Evolutionary conservation across 345 rosid genomes (phyloP).

Genomic region (Eucalyptus camaldulensis): DNA sequence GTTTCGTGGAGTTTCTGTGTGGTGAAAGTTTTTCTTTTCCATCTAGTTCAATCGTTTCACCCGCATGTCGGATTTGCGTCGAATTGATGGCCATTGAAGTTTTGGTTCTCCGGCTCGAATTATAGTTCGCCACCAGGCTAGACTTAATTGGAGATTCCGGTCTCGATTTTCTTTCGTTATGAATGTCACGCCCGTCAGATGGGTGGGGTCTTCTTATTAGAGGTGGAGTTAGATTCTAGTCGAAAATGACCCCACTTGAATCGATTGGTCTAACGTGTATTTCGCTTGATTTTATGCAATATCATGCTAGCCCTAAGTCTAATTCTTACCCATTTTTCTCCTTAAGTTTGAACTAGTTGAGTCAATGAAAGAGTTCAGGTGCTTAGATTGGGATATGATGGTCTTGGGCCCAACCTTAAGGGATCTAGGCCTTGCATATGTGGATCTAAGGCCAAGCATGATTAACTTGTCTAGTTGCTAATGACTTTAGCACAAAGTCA

Average conservation of each 20-base stretch:
- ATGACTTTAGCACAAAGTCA: neutral
- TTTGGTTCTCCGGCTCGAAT: too few species aligned
- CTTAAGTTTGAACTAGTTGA: too few species aligned
- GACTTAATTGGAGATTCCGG: too few species aligned
- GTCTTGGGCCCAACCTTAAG: neutral
- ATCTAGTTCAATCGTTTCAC: neutral
- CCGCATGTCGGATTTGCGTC: neutral
- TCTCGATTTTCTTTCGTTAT: too few species aligned
- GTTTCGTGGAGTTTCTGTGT: neutral
- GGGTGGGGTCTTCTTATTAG: neutral
- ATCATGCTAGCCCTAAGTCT: neutral
- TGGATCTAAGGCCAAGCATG: neutral
- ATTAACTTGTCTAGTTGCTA: neutral
- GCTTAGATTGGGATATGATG: neutral
- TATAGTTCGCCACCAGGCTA: too few species aligned
- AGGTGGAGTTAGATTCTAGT: neutral
- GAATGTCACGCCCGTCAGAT: rapidly evolving
- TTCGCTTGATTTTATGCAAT: neutral
- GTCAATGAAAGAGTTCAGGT: too few species aligned
- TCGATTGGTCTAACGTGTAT: rapidly evolving
- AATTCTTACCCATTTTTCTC: too few species aligned
- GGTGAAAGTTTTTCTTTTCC: neutral
- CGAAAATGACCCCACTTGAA: neutral
- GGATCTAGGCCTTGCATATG: neutral
- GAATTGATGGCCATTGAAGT: neutral